Percentiles rank a stretch among this genome's conserved stretches.
Evolutionary conservation across 2,329 filamentous ascomycete species (phyloP).

Genomic region (Ophiostoma populinum): DNA sequence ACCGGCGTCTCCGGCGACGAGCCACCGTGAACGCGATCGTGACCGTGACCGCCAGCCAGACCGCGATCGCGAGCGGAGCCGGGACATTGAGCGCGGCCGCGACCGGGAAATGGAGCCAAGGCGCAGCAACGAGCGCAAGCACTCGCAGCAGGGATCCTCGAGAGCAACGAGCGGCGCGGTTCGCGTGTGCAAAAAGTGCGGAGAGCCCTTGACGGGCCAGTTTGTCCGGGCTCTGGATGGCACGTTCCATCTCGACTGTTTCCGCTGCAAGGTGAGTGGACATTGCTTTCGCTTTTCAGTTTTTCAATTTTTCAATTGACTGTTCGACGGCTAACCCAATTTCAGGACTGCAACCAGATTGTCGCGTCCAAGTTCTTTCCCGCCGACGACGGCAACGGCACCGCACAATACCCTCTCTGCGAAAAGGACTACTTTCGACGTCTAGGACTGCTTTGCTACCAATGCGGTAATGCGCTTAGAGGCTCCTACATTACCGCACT

Average conservation of each 20-base stretch:
- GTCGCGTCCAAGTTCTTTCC: slow-evolving; percentile 99
- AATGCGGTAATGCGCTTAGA: slow-evolving; percentile 80
- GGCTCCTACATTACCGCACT: slow-evolving; percentile 97
- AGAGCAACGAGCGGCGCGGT: slow-evolving; percentile 40
- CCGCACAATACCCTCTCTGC: slow-evolving; percentile 82
- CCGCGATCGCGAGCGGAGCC: slow-evolving; percentile 15
- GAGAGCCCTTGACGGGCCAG: slow-evolving; percentile 74
- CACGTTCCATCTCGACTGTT: slow-evolving; percentile 94
- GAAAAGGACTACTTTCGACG: slow-evolving; percentile 96
- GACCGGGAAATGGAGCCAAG: slow-evolving; percentile 26
- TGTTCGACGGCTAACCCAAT: slow-evolving; percentile 24
- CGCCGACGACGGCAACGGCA: slow-evolving; percentile 74
- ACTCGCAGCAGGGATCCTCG: slow-evolving; percentile 22
- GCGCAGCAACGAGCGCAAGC: slow-evolving; percentile 39
- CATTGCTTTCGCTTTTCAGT: background rate
- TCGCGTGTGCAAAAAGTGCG: slow-evolving; percentile 72
- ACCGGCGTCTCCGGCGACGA: slow-evolving; percentile 21
- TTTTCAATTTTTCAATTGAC: background rate
- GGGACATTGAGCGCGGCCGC: slow-evolving; percentile 12
- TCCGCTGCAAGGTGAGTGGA: slow-evolving; percentile 74
- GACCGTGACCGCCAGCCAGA: slow-evolving; percentile 9
- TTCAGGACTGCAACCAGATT: slow-evolving; percentile 92
- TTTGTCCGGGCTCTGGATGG: slow-evolving; percentile 88
- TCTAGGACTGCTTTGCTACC: slow-evolving; percentile 75
- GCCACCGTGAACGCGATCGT: slow-evolving; percentile 16